A percentile compares a stretch with the other conserved stretches of the same genome.
Evolutionary conservation across 371 early-diverging fungal genomes (phyloP).

Genomic region (Choanephora cucurbitarum): DNA sequence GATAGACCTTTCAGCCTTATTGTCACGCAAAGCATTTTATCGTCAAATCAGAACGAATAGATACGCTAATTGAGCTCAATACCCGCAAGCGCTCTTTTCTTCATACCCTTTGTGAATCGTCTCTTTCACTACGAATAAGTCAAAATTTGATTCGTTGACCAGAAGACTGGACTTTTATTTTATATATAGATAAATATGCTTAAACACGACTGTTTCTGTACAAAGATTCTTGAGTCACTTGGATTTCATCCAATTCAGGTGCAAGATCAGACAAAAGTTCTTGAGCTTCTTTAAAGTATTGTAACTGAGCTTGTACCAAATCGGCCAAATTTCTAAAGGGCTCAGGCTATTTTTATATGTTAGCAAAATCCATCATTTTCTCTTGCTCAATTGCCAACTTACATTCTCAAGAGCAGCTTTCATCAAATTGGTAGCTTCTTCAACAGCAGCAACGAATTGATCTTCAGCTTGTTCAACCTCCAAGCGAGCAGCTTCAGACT

Average conservation of each 20-base stretch:
- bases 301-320: slow-evolving; percentile 82
- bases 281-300: slow-evolving; percentile 80
- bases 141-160: no score
- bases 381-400: slow-evolving; percentile 23
- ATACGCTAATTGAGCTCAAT: no score
- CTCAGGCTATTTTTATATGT: slow-evolving; percentile 62
- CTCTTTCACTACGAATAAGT: no score
- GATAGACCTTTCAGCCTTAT: no score
- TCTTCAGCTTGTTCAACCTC: slow-evolving; percentile 91
- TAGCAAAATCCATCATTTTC: background rate
- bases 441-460: slow-evolving; percentile 87
- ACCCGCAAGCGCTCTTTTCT: no score
- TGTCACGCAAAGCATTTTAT: no score
- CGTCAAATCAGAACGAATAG: no score
- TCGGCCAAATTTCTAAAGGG: slow-evolving; percentile 81
- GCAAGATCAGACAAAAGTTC: slow-evolving; percentile 78
- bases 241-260: slow-evolving; percentile 92
- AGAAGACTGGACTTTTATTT: no score
- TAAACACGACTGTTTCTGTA: slow-evolving; percentile 63
- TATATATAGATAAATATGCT: background rate
- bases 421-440: slow-evolving; percentile 92
- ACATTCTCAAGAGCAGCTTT: slow-evolving; percentile 82
- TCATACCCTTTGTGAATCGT: no score
- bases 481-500: slow-evolving; percentile 68
- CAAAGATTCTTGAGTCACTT: slow-evolving; percentile 87